A percentile compares a stretch with the other conserved stretches of the same genome.
These are phyloP conservation scores for Colletotrichum orbiculare DNA, from an alignment of 2,329 filamentous ascomycete species.

Conservation along the genomic window DNA sequence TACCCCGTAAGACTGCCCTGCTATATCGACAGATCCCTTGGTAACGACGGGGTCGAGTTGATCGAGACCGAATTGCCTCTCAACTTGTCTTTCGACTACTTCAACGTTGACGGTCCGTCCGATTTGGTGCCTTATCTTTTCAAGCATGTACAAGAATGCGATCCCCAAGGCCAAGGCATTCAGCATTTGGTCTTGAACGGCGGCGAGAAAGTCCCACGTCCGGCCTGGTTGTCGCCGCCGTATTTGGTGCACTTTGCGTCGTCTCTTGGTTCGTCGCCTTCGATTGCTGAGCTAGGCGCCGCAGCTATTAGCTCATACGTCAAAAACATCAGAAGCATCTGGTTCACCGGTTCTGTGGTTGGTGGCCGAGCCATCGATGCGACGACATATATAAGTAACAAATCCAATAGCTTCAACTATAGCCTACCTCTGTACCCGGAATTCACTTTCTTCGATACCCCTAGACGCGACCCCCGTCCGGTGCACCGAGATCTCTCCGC, in stretches of 20 bases:
- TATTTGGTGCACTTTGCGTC: too few species aligned
- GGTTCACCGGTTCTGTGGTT: slow-evolving; percentile 11
- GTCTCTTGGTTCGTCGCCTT: too few species aligned
- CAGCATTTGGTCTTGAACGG: slow-evolving; percentile 15
- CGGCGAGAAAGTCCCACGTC: too few species aligned
- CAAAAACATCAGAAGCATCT: slow-evolving; percentile 18
- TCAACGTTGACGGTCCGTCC: background rate
- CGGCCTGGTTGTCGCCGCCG: too few species aligned
- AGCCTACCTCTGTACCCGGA: slow-evolving; percentile 8
- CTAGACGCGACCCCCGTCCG: slow-evolving; percentile 9
- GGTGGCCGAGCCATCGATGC: slow-evolving; percentile 19
- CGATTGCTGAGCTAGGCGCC: background rate
- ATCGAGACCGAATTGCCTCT: slow-evolving; percentile 1
- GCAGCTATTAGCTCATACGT: background rate
- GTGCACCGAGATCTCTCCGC: slow-evolving; percentile 5
- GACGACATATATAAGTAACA: slow-evolving; percentile 2
- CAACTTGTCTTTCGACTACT: slow-evolving; percentile 23
- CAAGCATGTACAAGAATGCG: slow-evolving; percentile 22
- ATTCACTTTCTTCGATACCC: slow-evolving; percentile 28
- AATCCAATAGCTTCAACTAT: slow-evolving; percentile 26
- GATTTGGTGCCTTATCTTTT: background rate
- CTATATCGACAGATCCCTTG: background rate
- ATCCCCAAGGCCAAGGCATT: slow-evolving; percentile 11
- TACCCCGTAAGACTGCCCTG: slow-evolving; percentile 18
- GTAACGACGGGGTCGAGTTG: background rate